Evolutionary conservation across 1,139 yeast genomes (phyloP).

Genomic region (Yamadazyma atmosphaerica): DNA sequence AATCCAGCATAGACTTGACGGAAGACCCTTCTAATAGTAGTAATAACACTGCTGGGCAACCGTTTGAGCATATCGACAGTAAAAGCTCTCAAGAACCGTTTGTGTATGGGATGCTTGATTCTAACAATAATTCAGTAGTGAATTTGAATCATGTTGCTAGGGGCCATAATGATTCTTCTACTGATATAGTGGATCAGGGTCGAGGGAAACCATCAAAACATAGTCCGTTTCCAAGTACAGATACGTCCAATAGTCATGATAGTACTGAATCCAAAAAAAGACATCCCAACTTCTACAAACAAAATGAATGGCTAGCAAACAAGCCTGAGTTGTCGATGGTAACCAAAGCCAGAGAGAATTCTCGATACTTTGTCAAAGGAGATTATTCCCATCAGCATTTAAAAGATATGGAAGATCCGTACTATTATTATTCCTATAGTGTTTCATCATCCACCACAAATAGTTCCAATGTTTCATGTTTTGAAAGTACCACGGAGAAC

Average conservation of each 20-base stretch:
- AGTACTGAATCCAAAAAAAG: constrained; percentile 7
- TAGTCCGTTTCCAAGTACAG: neutral
- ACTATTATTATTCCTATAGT: constrained; percentile 14
- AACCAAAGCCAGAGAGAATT: constrained; percentile 12
- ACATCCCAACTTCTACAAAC: constrained; percentile 18
- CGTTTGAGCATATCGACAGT: constrained; percentile 1
- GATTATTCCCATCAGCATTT: constrained; percentile 7
- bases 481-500: neutral
- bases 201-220: neutral
- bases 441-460: constrained; percentile 1
- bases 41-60: neutral
- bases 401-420: constrained; percentile 15
- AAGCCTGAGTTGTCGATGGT: constrained; percentile 13
- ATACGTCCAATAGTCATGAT: neutral
- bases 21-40: too few relatives aligned
- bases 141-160: neutral
- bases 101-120: constrained; percentile 2
- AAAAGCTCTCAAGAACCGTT: neutral
- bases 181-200: constrained; percentile 3
- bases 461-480: constrained; percentile 1
- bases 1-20: too few relatives aligned
- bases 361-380: constrained; percentile 16
- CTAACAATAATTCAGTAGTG: constrained; percentile 2
- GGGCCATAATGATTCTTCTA: neutral
- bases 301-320: constrained; percentile 10